Evolutionary conservation across 1,284 basidiomycete species (phyloP).

Genomic region (Meira miltonrushii): DNA sequence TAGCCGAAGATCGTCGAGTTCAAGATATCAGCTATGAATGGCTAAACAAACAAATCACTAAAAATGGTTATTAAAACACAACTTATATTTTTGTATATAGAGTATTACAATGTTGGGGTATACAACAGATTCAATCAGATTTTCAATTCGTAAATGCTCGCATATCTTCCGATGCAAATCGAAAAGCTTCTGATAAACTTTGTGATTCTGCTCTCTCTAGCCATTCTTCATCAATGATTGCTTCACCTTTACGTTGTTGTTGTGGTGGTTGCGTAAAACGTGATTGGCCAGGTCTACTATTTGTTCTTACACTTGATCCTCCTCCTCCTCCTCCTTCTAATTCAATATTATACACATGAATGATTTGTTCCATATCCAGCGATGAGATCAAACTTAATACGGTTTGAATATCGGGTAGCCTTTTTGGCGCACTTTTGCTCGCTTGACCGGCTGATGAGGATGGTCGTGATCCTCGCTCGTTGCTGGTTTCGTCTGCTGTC

Average conservation of each 20-base stretch:
- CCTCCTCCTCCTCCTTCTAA: background rate
- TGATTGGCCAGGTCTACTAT: background rate
- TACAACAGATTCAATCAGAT: too few relatives aligned
- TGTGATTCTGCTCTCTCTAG: conserved; percentile 8
- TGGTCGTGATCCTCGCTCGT: background rate
- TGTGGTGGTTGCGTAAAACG: background rate
- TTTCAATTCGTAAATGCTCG: background rate
- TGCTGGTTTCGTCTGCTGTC: background rate
- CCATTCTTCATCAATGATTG: conserved; percentile 3
- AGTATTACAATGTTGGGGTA: too few relatives aligned
- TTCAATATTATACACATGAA: background rate
- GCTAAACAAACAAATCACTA: too few relatives aligned
- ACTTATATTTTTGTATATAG: too few relatives aligned
- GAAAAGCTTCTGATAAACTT: conserved; percentile 7
- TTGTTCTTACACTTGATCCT: too few relatives aligned
- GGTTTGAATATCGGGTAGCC: conserved; percentile 2
- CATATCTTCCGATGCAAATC: conserved; percentile 8
- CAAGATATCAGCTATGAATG: too few relatives aligned
- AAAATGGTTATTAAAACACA: too few relatives aligned
- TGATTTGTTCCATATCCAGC: conserved; percentile 1
- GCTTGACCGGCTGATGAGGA: background rate
- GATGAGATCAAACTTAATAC: background rate
- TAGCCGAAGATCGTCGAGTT: background rate
- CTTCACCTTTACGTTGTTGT: background rate
- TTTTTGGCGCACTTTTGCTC: background rate